Evolutionary conservation across 2,329 filamentous ascomycete genomes (phyloP), one percentile per base, ranked within the genome.

Genomic region (Colletotrichum lentis): DNA sequence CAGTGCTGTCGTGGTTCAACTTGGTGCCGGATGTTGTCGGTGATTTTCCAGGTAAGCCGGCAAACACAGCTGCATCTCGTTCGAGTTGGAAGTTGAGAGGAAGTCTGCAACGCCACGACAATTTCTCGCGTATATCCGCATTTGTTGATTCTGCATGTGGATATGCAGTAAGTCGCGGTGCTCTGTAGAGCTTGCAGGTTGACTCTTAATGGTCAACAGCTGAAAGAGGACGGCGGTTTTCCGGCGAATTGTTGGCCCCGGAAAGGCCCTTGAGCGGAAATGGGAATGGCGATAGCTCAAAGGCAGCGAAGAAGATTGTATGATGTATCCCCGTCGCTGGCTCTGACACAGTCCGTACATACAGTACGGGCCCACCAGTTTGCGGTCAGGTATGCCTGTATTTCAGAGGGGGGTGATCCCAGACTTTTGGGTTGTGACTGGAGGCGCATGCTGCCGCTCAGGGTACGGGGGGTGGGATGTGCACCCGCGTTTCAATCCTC

Each of bases 401-500:
- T 27, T 27, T 27, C 5, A 27, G 24, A 27, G 24, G 24, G 24
- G 24, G 24, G 24, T 27, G 24, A 27, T 27, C 24, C 5, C 24
- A 27, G 24, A 27, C 24, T 3, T 27, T 27, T 27, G 24, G 24
- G 24, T 27, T 27, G 24, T 3, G 24, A 27, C 24, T 27, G 24
- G n/a, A n/a, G n/a, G n/a, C n/a, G 50, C 55, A 39, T 46, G 47
- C 31, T 56, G 50, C 57, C 52, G 55, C 44, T 56, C 55, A 66
- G 49, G 43, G 50, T 52, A 31, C 27, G 7, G 27, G 27, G 27
- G 27, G 7, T 8, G 27, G 27, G 27, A 31, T 31, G 44, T 46
- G 65, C 56, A 58, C 41, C 31, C 62, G 39, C 59, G 62, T 66
- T 69, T 61, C 66, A 53, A 61, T 61, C 35, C 24, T 18, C n/a